Evolutionary conservation across 2,329 filamentous ascomycete species (phyloP), one percentile per base, ranked within the genome.

Genomic region (Talaromyces sp.): DNA sequence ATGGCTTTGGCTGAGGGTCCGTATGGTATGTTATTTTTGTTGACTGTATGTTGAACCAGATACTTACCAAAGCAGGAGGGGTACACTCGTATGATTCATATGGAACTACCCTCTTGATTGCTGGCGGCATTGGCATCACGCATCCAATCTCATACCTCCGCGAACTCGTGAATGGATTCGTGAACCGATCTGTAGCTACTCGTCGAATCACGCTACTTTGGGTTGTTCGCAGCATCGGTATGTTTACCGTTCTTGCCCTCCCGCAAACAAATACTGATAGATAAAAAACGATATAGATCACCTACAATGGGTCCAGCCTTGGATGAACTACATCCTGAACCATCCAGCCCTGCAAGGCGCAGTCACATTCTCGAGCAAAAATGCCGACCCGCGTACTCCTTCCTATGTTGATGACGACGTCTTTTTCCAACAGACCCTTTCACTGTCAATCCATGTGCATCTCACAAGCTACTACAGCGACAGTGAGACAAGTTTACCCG

Each of bases 81-180:
- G 90, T 57, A 70, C 88, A 95, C 74, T 86, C 85, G 62, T 86
- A 96, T 60, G 86, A 90, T 73, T 96, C 91, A n/a, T 96, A 96
- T 75, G 92, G 93, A 38, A 92, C 93, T 56, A 86, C 86, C 51
- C 84, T 97, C 62, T 86, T 97, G 61, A 90, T 96, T 71, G 91
- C 91, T n/a, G 91, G 90, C 61, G 89, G 92, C 56, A 91, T 92
- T 7, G 92, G 92, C 63, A 96, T 97, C 75, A 96, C 92, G 0
- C 92, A 96, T 73, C 91, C 95, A 72, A 84, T 96, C 43, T 89
- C 90, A 38, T 93, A 93, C 73, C 82, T 96, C 4, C 86, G 85
- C 61, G 86, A 91, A 53, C 78, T 91, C 13, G 81, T 91, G 63
- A 77, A 85, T 58, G 87, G 87, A 4, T 88, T 82, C 74, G 83